Base-by-base conservation (phyloP, 1,284 basidiomycete species). In the Ganoderma lingzhi region DNA sequence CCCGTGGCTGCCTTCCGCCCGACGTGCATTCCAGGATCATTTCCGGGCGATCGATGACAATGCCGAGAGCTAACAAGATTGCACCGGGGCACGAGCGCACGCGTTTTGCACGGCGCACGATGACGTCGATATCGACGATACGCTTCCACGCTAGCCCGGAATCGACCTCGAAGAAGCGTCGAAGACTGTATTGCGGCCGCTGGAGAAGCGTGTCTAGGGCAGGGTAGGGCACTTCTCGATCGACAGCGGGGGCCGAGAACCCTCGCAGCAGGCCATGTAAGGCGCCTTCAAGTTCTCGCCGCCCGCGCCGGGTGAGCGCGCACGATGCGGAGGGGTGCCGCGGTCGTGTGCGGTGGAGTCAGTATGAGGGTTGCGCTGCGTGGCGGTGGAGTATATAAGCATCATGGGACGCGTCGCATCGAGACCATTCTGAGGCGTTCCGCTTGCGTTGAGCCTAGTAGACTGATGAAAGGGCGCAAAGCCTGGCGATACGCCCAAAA, bases 71-170 rank as follows among this genome's bases (percentile, higher is more conserved):
- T 53, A 17, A 53, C 28, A 53, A 53, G 51, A 8, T 12, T 56
- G 51, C 63, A 44, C 48, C 10, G 30, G 53, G 28, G 30, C 56
- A 62, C 60, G 66, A n/a, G 68, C 59, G 63, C 62, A 69, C 10
- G 56, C 62, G 56, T 35, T 62, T 17, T 41, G 56, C 23, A 12
- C 14, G 19, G 37, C 35, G 61, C 61, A 2, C 42, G 30, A 69
- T 70, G 69, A 70, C 71, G 69, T 70, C 67, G 67, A 65, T 30
- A 30, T 69, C 67, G 67, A 65, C 44, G 35, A 41, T 53, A 28
- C 6, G 55, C 30, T 12, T 51, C 53, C 39, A 48, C 53, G 48
- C 69, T 61, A 60, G 23, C 15, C 44, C 39, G 37, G 48, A 61
- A 35, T 15, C 30, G 30, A 15, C 28, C 30, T 56, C 32, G 30